These are phyloP conservation scores for Microglena sp. DNA, from an alignment of 139 green algal genomes.

Conservation along the genomic window DNA sequence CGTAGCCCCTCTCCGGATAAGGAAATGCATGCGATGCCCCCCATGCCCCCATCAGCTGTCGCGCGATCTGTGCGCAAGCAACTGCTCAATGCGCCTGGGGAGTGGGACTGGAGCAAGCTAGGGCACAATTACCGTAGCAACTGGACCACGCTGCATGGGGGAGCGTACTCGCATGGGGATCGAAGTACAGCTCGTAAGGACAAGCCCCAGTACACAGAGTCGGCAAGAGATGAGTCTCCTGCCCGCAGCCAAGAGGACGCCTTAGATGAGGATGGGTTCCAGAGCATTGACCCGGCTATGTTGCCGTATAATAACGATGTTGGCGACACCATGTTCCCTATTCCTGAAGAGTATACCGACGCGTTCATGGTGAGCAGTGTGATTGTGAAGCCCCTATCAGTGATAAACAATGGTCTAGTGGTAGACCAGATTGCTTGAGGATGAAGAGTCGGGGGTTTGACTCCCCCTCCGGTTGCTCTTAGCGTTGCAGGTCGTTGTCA, in stretches of 20 bases:
- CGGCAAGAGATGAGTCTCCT: background rate
- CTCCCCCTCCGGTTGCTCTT: too few relatives aligned
- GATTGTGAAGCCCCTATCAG: too few relatives aligned
- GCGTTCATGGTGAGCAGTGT: too few relatives aligned
- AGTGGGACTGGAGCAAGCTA: slow-evolving; percentile 32
- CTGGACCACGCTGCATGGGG: slow-evolving; percentile 31
- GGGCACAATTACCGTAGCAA: slow-evolving; percentile 25
- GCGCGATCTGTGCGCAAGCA: slow-evolving; percentile 13
- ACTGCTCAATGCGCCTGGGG: slow-evolving; percentile 12
- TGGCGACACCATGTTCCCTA: background rate
- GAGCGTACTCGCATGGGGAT: slow-evolving; percentile 20
- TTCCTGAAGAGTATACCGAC: background rate
- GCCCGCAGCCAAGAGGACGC: background rate
- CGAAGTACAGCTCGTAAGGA: background rate
- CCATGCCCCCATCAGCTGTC: too few relatives aligned
- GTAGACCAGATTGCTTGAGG: too few relatives aligned
- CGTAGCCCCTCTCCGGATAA: too few relatives aligned
- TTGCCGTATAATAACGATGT: background rate
- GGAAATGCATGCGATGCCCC: too few relatives aligned
- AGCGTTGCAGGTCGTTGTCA: too few relatives aligned
- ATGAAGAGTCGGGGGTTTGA: too few relatives aligned
- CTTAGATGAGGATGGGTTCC: background rate
- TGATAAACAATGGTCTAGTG: too few relatives aligned
- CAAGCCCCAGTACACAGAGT: background rate
- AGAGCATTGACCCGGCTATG: background rate